Percentiles rank a stretch among this genome's conserved stretches.
These are phyloP conservation scores for Aspergillus jensenii DNA, from an alignment of 2,329 filamentous ascomycete species.

Conservation along the genomic window DNA sequence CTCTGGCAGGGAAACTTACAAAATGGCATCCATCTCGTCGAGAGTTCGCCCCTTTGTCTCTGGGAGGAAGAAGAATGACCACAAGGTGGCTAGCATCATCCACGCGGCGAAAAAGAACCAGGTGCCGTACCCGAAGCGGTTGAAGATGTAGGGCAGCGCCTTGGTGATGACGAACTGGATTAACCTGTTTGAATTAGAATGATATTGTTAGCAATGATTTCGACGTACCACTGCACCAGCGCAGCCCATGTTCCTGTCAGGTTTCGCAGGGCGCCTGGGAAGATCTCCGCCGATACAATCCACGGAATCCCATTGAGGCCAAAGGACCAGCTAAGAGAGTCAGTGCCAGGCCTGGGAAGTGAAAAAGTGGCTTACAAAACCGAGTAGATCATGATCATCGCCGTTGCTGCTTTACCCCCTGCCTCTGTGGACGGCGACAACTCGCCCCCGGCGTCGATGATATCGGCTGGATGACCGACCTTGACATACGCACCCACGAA, in stretches of 20 bases:
- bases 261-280: slow-evolving; percentile 39
- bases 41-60: slow-evolving; percentile 21
- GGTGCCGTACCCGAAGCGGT: slow-evolving; percentile 34
- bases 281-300: slow-evolving; percentile 48
- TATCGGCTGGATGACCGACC: slow-evolving; percentile 17
- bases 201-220: neutral
- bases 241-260: slow-evolving; percentile 37
- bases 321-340: slow-evolving; percentile 31
- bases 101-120: slow-evolving; percentile 41
- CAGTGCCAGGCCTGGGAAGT: neutral
- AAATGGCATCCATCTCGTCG: slow-evolving; percentile 19
- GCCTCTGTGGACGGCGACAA: slow-evolving; percentile 17
- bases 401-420: slow-evolving; percentile 20
- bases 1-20: neutral
- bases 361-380: slow-evolving; percentile 4
- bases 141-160: slow-evolving; percentile 42
- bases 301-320: slow-evolving; percentile 43
- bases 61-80: slow-evolving; percentile 35
- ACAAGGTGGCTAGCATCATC: slow-evolving; percentile 37
- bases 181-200: neutral
- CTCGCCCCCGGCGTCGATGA: slow-evolving; percentile 7
- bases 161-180: slow-evolving; percentile 39
- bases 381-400: slow-evolving; percentile 25
- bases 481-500: slow-evolving; percentile 23
- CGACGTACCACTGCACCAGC: slow-evolving; percentile 13